A percentile compares a stretch with the other conserved stretches of the same genome.
Conservation (phyloP, 192 early-diverging fungal species). For the Coemansia sp. region DNA sequence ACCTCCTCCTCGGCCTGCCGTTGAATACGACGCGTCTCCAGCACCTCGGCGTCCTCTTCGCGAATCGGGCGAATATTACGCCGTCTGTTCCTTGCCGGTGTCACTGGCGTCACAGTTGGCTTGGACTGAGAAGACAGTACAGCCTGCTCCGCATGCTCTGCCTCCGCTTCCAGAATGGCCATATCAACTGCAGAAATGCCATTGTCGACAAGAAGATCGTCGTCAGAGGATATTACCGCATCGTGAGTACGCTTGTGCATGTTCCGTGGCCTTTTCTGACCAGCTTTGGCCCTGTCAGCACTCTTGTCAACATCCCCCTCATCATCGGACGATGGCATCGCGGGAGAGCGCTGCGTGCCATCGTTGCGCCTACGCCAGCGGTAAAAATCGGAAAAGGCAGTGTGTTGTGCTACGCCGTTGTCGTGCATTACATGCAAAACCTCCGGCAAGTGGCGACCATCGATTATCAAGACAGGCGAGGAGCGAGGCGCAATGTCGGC, state of each 20-base stretch:
- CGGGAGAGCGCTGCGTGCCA: neutral
- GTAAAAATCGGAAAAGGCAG: slow-evolving; percentile 13
- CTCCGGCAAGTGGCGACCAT: neutral
- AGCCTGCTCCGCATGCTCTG: neutral
- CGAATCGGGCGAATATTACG: slow-evolving; percentile 46
- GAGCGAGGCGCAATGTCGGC: neutral
- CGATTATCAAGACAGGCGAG: neutral
- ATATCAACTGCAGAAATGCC: neutral
- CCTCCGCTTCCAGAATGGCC: neutral
- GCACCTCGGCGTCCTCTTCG: slow-evolving; percentile 24
- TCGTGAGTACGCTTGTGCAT: neutral
- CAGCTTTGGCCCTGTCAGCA: neutral
- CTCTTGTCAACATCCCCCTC: neutral
- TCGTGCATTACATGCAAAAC: neutral
- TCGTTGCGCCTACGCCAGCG: slow-evolving; percentile 9
- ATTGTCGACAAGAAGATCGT: neutral
- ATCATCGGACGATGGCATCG: neutral
- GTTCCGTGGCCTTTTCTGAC: neutral
- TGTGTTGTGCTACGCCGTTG: neutral
- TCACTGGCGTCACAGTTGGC: neutral
- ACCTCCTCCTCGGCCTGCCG: slow-evolving; percentile 12
- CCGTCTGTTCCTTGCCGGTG: slow-evolving; percentile 8
- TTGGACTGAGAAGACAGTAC: neutral
- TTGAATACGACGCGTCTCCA: slow-evolving; percentile 21
- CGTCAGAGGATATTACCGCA: neutral